Conservation (phyloP, 345 rosid species). For the Aquilaria sinensis region DNA sequence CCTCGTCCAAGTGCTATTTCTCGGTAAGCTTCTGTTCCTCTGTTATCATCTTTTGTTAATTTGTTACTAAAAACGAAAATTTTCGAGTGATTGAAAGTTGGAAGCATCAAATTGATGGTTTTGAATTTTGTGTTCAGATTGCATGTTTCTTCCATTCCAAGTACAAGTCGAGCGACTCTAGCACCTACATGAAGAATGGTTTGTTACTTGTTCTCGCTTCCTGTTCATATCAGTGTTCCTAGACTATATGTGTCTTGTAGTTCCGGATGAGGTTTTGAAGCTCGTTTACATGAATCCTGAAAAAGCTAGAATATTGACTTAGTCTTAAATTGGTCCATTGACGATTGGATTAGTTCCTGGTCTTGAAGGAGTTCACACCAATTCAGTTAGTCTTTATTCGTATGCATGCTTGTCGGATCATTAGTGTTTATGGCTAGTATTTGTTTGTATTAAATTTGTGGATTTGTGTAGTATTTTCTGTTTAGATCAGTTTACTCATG, state of each 20-base stretch:
- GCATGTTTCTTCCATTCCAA: constrained; percentile 76
- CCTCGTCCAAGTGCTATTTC: constrained; percentile 82
- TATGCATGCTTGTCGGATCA: too few species aligned
- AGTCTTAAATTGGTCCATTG: too few species aligned
- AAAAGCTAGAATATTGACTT: too few species aligned
- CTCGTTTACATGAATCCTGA: too few species aligned
- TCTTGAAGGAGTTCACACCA: too few species aligned
- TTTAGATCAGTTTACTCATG: too few species aligned
- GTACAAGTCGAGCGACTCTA: constrained; percentile 70
- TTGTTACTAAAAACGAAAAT: not conserved
- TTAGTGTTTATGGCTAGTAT: too few species aligned
- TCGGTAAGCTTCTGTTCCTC: constrained; percentile 46
- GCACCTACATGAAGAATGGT: constrained; percentile 80
- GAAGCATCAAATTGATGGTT: not conserved
- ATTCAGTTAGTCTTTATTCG: too few species aligned
- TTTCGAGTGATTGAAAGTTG: not conserved
- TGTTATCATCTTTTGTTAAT: not conserved
- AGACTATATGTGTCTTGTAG: not conserved
- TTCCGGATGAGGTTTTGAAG: not conserved
- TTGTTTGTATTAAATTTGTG: too few species aligned
- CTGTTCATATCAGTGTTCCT: not conserved
- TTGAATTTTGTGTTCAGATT: constrained; percentile 34
- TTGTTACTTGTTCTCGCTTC: constrained; percentile 21
- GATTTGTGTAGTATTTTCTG: too few species aligned
- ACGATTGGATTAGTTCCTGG: too few species aligned